Percentiles rank a stretch among this genome's conserved stretches.
Conservation (phyloP, 2,329 filamentous ascomycete species). For the Hirsutella rhossiliensis region DNA sequence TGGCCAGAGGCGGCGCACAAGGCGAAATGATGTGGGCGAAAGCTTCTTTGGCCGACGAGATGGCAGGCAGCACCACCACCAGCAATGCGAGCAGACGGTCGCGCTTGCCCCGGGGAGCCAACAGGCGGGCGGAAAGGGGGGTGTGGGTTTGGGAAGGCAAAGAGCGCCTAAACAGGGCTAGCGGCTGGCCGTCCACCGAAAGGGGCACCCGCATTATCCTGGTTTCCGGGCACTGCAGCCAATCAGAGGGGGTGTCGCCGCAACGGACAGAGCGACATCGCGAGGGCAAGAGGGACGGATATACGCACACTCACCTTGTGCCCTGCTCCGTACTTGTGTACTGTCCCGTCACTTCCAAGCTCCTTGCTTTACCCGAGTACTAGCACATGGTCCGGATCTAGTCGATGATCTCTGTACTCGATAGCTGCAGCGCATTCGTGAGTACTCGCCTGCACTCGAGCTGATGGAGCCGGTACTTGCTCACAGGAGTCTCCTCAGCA, state of each 20-base stretch:
- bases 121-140: neutral
- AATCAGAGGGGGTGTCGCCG: neutral
- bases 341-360: neutral
- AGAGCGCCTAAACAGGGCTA: neutral
- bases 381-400: too few relatives aligned
- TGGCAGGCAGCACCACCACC: conserved; percentile 4
- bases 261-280: neutral
- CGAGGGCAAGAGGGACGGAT: neutral
- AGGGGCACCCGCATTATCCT: conserved; percentile 6
- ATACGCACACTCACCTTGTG: neutral
- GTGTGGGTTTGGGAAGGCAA: conserved; percentile 5
- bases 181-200: neutral
- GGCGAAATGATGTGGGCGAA: conserved; percentile 19
- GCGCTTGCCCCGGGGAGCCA: neutral
- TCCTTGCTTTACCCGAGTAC: neutral
- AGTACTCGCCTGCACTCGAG: too few relatives aligned
- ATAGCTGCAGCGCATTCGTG: too few relatives aligned
- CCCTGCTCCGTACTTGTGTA: neutral
- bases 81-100: conserved; percentile 3
- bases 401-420: too few relatives aligned
- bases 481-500: too few relatives aligned
- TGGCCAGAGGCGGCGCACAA: conserved; percentile 26
- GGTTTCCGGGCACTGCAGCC: neutral
- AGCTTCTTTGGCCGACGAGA: conserved; percentile 13
- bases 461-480: too few relatives aligned